These are phyloP conservation scores for Acer yangbiense DNA, from an alignment of 345 rosid genomes.

Conservation along the genomic window DNA sequence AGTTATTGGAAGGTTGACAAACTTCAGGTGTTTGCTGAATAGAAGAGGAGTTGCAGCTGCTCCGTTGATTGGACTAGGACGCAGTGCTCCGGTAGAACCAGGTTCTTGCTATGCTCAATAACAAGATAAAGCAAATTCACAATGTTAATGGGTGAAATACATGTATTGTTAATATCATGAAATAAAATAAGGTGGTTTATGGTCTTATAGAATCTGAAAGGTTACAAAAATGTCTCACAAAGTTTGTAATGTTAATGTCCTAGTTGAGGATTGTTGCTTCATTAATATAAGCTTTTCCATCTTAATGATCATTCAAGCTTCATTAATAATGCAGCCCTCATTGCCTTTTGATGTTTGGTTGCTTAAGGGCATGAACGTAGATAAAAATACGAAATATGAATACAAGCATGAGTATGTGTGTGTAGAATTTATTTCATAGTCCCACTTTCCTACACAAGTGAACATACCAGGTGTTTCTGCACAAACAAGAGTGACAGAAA, in stretches of 20 bases:
- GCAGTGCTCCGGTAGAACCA: slow-evolving; percentile 52
- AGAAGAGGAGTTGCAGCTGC: slow-evolving; percentile 75
- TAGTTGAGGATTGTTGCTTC: slow-evolving; percentile 1
- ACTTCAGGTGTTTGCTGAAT: slow-evolving; percentile 72
- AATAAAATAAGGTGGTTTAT: not conserved
- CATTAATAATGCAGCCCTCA: no score
- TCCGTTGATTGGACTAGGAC: slow-evolving; percentile 52
- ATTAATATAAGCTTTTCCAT: not conserved
- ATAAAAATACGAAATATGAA: no score
- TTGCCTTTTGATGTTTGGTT: no score
- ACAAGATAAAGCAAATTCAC: slow-evolving; percentile 8
- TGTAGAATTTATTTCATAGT: not conserved
- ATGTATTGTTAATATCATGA: not conserved
- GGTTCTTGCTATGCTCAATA: slow-evolving; percentile 64
- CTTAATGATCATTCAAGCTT: not conserved
- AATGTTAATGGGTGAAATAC: not conserved
- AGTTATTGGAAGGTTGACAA: slow-evolving; percentile 53
- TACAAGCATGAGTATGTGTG: not conserved
- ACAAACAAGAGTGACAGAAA: not conserved
- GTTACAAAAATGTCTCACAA: not conserved
- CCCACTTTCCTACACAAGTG: not conserved
- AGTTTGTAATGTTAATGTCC: not conserved
- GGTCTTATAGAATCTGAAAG: not conserved
- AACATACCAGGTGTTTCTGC: not conserved
- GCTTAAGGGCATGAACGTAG: no score